phyloP scores from a whole-genome alignment of 2,329 filamentous ascomycete species.

The Hymenoscyphus occultus region DNA sequence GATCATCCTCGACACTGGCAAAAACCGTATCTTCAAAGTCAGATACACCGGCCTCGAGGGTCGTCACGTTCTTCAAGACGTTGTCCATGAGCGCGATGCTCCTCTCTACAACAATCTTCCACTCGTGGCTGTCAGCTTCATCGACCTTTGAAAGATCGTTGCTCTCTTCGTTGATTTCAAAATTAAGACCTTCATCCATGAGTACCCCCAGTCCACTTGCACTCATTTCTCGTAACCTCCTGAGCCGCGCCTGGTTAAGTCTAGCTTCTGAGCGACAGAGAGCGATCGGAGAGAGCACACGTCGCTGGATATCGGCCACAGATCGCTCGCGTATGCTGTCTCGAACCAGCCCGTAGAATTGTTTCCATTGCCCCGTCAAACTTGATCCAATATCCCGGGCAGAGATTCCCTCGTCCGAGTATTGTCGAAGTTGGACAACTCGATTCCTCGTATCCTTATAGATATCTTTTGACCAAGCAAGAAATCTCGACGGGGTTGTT shows the following conservation, averaged over 20 bases:
- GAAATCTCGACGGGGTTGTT: conserved; percentile 74
- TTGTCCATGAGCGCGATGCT: conserved; percentile 85
- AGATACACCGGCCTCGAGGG: conserved; percentile 57
- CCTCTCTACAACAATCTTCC: conserved; percentile 74
- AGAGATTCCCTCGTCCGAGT: conserved; percentile 29
- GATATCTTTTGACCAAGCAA: conserved; percentile 67
- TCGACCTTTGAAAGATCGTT: conserved; percentile 46
- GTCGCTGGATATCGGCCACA: conserved; percentile 65
- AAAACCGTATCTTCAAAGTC: conserved; percentile 67
- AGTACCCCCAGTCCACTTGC: conserved; percentile 84
- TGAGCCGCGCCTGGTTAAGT: conserved; percentile 68
- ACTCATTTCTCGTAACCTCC: conserved; percentile 72
- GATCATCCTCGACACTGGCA: conserved; percentile 58
- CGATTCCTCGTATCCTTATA: conserved; percentile 51
- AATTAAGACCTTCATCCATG: conserved; percentile 78
- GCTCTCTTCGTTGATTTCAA: conserved; percentile 58
- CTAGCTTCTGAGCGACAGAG: conserved; percentile 71
- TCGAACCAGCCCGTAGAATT: conserved; percentile 79
- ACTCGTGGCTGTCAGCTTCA: conserved; percentile 45
- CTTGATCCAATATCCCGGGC: conserved; percentile 32
- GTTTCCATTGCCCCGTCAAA: conserved; percentile 54
- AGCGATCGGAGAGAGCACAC: conserved; percentile 75
- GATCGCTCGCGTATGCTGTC: conserved; percentile 72
- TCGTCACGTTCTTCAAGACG: conserved; percentile 69
- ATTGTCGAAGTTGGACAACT: conserved; percentile 32